Evolutionary conservation across 2,329 filamentous ascomycete species (phyloP).

Genomic region (Pseudogymnoascus sp.): DNA sequence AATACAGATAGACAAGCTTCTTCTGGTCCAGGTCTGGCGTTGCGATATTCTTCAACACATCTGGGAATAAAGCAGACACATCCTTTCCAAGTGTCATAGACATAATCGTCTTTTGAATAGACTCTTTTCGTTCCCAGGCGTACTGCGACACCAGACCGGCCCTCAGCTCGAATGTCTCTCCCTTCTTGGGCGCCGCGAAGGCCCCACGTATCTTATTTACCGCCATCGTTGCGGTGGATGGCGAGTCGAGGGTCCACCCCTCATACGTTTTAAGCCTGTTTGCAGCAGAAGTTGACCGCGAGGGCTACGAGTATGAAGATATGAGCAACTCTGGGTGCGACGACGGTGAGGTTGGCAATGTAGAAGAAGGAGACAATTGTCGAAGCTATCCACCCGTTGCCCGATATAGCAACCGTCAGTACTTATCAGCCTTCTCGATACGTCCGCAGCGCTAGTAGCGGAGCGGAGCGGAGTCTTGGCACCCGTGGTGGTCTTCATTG

Average conservation of each 20-base stretch:
- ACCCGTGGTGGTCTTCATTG: neutral
- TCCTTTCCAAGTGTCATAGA: slow-evolving; percentile 99
- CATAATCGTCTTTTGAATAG: slow-evolving; percentile 99
- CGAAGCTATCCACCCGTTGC: slow-evolving; percentile 2
- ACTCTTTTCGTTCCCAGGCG: slow-evolving; percentile 97
- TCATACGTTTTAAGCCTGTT: slow-evolving; percentile 26
- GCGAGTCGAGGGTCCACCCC: slow-evolving; percentile 31
- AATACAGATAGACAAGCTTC: slow-evolving; percentile 96
- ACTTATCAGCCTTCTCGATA: slow-evolving; percentile 7
- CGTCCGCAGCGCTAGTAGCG: neutral
- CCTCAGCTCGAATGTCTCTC: slow-evolving; percentile 95
- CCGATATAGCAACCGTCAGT: neutral
- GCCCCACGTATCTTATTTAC: slow-evolving; percentile 94
- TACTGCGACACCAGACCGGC: slow-evolving; percentile 96
- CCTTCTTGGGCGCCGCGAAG: slow-evolving; percentile 88
- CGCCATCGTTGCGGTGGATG: slow-evolving; percentile 58
- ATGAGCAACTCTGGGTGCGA: slow-evolving; percentile 3
- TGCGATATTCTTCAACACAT: slow-evolving; percentile 98
- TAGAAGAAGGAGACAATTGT: neutral
- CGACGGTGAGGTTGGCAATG: neutral
- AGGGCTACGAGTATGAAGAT: neutral
- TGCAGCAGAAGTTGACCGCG: neutral
- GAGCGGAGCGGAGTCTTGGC: slow-evolving; percentile 3
- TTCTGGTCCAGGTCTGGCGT: slow-evolving; percentile 94
- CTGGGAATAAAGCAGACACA: slow-evolving; percentile 92